Evolutionary conservation across 345 rosid species (phyloP).

Genomic region (Gossypium thurberi): DNA sequence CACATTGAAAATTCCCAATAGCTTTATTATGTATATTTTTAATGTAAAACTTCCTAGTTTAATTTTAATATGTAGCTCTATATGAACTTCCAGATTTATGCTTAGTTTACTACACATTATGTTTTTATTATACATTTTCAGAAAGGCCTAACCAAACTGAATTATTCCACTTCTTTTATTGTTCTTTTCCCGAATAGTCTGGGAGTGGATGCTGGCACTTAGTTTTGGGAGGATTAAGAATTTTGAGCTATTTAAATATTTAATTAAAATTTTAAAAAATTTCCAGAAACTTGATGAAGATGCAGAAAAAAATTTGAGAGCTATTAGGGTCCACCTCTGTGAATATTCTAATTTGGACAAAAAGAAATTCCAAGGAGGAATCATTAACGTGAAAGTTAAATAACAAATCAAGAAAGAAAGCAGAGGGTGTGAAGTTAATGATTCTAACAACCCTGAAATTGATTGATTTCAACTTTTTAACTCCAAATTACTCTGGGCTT

Average conservation of each 20-base stretch:
- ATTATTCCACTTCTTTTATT: not conserved
- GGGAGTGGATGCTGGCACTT: no score
- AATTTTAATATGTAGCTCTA: not conserved
- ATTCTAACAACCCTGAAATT: not conserved
- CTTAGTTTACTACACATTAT: not conserved
- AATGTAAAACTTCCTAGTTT: no score
- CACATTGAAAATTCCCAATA: no score
- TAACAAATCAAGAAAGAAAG: not conserved
- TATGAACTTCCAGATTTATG: not conserved
- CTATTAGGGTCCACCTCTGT: no score
- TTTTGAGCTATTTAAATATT: no score
- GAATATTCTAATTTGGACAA: not conserved
- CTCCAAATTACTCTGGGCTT: not conserved
- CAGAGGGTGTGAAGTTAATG: conserved; percentile 1
- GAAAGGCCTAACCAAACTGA: not conserved
- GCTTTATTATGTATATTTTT: no score
- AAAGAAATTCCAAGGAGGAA: not conserved
- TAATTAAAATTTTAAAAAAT: no score
- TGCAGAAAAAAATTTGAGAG: no score
- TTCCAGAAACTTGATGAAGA: no score
- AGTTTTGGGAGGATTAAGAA: no score
- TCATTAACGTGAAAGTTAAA: not conserved
- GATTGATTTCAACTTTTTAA: conserved; percentile 7
- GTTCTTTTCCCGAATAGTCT: no score
- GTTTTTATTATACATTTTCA: not conserved